phyloP scores from a whole-genome alignment of 1,139 yeast genomes.

The Geotrichum fermentans region DNA sequence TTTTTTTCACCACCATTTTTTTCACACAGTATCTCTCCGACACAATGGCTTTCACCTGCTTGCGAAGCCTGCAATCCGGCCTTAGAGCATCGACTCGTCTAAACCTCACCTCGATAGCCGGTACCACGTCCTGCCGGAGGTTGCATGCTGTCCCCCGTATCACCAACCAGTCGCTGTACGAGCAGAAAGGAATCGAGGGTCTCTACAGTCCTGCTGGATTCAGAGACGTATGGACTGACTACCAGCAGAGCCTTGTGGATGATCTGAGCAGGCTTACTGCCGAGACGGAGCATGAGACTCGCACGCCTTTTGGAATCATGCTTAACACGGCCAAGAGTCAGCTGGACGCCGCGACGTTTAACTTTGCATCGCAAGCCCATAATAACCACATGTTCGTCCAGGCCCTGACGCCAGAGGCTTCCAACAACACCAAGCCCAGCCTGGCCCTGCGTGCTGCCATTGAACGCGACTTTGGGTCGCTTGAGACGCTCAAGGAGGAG shows the following conservation, averaged over 20 bases:
- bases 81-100: background rate
- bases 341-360: slow-evolving; percentile 67
- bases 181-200: slow-evolving; percentile 60
- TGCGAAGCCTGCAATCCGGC: slow-evolving; percentile 7
- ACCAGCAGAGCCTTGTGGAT: slow-evolving; percentile 64
- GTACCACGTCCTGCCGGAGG: slow-evolving; percentile 17
- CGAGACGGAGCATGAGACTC: slow-evolving; percentile 67
- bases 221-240: slow-evolving; percentile 71
- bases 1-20: slow-evolving; percentile 2
- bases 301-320: slow-evolving; percentile 72
- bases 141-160: slow-evolving; percentile 67
- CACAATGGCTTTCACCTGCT: background rate
- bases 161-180: slow-evolving; percentile 41
- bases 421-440: slow-evolving; percentile 35
- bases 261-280: slow-evolving; percentile 67
- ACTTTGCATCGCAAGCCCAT: slow-evolving; percentile 86
- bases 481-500: slow-evolving; percentile 53
- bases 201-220: slow-evolving; percentile 66
- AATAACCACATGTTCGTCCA: slow-evolving; percentile 87
- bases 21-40: background rate
- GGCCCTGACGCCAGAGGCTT: slow-evolving; percentile 43
- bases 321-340: slow-evolving; percentile 67
- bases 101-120: background rate
- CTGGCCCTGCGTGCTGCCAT: slow-evolving; percentile 34
- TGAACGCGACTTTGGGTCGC: slow-evolving; percentile 39